A percentile compares a stretch with the other conserved stretches of the same genome.
Evolutionary conservation across 2,329 filamentous ascomycete genomes (phyloP).

Genomic region (Epichloe gansuensis): DNA sequence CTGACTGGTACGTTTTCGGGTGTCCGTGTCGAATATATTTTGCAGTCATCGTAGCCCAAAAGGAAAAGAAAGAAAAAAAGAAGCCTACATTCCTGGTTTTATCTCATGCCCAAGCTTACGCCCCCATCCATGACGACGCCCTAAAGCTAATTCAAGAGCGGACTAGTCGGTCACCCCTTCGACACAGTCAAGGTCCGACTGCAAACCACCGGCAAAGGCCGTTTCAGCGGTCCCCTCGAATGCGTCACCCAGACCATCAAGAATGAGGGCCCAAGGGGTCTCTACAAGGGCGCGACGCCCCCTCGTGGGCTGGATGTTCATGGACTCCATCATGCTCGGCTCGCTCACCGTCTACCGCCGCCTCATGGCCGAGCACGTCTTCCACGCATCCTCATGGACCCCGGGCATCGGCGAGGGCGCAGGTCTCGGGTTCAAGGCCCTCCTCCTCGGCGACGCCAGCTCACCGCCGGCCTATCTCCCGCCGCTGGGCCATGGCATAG

Average conservation of each 20-base stretch:
- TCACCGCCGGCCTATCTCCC: constrained; percentile 43
- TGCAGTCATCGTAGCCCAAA: too few relatives aligned
- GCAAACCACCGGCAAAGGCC: constrained; percentile 66
- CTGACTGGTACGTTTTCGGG: constrained; percentile 51
- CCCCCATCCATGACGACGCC: too few relatives aligned
- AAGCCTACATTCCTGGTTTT: too few relatives aligned
- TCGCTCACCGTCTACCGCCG: constrained; percentile 84
- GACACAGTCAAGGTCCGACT: constrained; percentile 95
- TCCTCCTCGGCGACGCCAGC: neutral
- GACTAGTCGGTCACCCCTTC: constrained; percentile 58
- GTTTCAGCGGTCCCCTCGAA: constrained; percentile 77
- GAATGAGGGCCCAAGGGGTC: constrained; percentile 69
- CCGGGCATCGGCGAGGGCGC: constrained; percentile 14
- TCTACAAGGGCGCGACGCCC: constrained; percentile 92
- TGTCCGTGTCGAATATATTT: too few relatives aligned
- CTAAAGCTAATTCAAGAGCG: too few relatives aligned
- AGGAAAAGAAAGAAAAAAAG: neutral
- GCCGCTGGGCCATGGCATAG: constrained; percentile 70
- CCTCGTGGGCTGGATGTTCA: constrained; percentile 95
- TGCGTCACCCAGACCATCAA: constrained; percentile 75
- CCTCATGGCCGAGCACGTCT: constrained; percentile 69
- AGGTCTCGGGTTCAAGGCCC: constrained; percentile 8
- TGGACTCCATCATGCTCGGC: constrained; percentile 86
- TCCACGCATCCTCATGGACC: constrained; percentile 35
- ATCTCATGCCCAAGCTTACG: too few relatives aligned